Base-by-base conservation (phyloP, 2,329 filamentous ascomycete genomes). In the Aspergillus fumigatiaffinis region DNA sequence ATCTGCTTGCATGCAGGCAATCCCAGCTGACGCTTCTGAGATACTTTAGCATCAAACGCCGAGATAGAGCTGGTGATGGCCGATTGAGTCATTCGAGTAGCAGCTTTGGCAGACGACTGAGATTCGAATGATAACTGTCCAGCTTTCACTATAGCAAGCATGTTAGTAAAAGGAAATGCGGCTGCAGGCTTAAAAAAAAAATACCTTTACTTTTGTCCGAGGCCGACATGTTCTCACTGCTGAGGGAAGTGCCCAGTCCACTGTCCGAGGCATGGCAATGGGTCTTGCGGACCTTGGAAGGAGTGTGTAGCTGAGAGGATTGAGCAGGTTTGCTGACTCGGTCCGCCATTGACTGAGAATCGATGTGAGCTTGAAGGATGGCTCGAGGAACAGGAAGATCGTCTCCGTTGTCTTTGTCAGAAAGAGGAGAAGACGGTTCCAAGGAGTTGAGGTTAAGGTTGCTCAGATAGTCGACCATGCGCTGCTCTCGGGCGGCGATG, bases 201-300 rank as follows among this genome's bases (percentile, higher is more conserved):
- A 62, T 75, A 78, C 63, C 71, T 73, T 69, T 68, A 50, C 73
- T 73, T 63, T 77, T 72, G 71, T 84, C 82, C 62, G 84, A 80
- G 14, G 67, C 66, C 29, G 64, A 52, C 47, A 69, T 61, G 55
- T 77, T 79, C 55, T 76, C 74, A 35, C 78, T 81, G 50, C 85
- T 89, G 68, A 96, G 82, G 46, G 92, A 96, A 47, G 91, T 89
- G 53, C 92, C 92, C 62, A 97, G 80, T 54, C 91, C 92, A 72
- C 92, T 96, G 77, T 97, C 92, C 17, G 91, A 94, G 58, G 85
- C 84, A 76, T 92, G 88, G 68, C 86, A 84, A 69, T 87, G 82
- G 47, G 80, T 80, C 82, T 84, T 61, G 82, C 72, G 44, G 21
- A 32, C 28, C 49, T 60, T 82, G 75, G 60, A 80, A 79, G 58